Evolutionary conservation across 2,329 filamentous ascomycete species (phyloP).

Genomic region (Microascus cirrosus): DNA sequence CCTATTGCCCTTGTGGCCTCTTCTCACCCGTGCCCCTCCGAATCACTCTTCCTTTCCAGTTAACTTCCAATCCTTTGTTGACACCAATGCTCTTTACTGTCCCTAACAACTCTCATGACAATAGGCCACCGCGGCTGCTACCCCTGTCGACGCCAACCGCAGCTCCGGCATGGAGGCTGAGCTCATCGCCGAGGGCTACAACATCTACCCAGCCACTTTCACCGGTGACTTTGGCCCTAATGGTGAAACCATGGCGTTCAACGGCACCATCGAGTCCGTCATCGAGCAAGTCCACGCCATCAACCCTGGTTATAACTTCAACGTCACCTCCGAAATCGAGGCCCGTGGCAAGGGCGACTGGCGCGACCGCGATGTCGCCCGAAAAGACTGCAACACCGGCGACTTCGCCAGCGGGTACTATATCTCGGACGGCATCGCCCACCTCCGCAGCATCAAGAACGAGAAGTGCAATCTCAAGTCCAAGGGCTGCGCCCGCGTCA

Average conservation of each 20-base stretch:
- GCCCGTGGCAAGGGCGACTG: not conserved
- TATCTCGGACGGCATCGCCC: not conserved
- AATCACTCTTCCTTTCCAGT: not conserved
- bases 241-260: not conserved
- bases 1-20: no score
- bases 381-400: not conserved
- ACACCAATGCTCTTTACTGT: no score
- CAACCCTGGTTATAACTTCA: constrained; percentile 1
- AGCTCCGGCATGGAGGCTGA: not conserved
- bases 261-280: constrained; percentile 2
- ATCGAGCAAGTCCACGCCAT: not conserved
- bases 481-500: not conserved
- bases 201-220: not conserved
- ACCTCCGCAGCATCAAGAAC: not conserved
- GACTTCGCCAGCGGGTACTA: not conserved
- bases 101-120: not conserved
- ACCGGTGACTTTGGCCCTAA: not conserved
- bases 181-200: not conserved
- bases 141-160: not conserved
- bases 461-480: not conserved
- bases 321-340: not conserved
- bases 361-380: not conserved
- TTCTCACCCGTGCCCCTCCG: no score
- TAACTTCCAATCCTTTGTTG: not conserved
- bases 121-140: not conserved